These are phyloP conservation scores for Aspergillus ostianus DNA, from an alignment of 495 filamentous ascomycete genomes.

Conservation along the genomic window DNA sequence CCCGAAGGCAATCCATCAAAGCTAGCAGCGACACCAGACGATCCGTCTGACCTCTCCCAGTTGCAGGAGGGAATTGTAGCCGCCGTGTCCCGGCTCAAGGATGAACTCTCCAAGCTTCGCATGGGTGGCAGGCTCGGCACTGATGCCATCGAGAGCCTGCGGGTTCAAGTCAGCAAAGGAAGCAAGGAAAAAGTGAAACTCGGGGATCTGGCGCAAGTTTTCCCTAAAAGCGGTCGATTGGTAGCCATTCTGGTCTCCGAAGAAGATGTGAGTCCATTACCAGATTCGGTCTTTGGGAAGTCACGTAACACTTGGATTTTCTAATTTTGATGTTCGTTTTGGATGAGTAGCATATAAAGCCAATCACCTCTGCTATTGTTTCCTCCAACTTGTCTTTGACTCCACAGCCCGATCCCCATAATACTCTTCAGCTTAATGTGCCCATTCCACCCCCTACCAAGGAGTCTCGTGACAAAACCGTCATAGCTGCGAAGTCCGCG, in stretches of 20 bases:
- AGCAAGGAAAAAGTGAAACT: conserved; percentile 50
- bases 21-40: conserved; percentile 30
- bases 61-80: conserved; percentile 59
- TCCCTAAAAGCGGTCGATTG: conserved; percentile 67
- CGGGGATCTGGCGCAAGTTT: conserved; percentile 71
- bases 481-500: conserved; percentile 57
- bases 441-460: conserved; percentile 67
- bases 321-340: neutral
- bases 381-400: conserved; percentile 67
- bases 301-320: too few species aligned
- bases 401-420: conserved; percentile 66
- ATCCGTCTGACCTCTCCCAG: conserved; percentile 68
- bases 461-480: conserved; percentile 54
- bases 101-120: conserved; percentile 64
- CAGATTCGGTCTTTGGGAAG: neutral
- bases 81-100: conserved; percentile 54
- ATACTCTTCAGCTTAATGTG: conserved; percentile 68
- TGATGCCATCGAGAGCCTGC: conserved; percentile 61
- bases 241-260: conserved; percentile 65
- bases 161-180: conserved; percentile 58
- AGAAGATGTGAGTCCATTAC: conserved; percentile 49
- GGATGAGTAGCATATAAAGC: conserved; percentile 58
- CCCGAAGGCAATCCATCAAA: conserved; percentile 12
- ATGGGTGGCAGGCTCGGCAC: conserved; percentile 68
- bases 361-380: conserved; percentile 68